These are phyloP conservation scores for Orbilia quercus DNA, from an alignment of 2,329 filamentous ascomycete species.

Conservation along the genomic window DNA sequence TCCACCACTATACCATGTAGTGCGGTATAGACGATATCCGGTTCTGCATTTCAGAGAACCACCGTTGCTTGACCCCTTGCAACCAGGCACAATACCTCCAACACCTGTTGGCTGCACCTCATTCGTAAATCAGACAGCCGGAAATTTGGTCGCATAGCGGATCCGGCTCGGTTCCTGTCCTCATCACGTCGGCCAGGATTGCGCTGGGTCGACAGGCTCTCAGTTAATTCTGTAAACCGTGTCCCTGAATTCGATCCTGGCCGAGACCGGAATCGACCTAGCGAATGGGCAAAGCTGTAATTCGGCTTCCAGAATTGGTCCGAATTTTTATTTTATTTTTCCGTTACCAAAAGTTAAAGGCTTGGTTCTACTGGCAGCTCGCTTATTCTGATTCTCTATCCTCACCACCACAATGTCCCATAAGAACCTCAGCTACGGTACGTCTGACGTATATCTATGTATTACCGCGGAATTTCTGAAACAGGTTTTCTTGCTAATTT, in stretches of 20 bases:
- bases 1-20: too few relatives aligned
- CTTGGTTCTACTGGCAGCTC: constrained; percentile 22
- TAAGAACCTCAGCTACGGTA: constrained; percentile 60
- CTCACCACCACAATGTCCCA: constrained; percentile 54
- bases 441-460: constrained; percentile 11
- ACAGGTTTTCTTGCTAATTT: neutral
- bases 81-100: neutral
- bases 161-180: neutral
- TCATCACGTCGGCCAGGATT: too few relatives aligned
- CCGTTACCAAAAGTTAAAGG: too few relatives aligned
- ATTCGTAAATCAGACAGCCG: too few relatives aligned
- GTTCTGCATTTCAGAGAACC: neutral
- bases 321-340: too few relatives aligned
- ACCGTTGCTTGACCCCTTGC: neutral
- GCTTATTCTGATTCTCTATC: constrained; percentile 8
- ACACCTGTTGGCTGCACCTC: neutral
- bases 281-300: constrained; percentile 10
- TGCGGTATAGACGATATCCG: too few relatives aligned
- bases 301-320: constrained; percentile 22
- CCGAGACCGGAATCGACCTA: constrained; percentile 10
- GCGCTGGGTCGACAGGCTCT: too few relatives aligned
- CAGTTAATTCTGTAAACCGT: neutral
- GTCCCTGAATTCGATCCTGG: constrained; percentile 25
- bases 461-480: neutral
- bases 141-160: neutral